Base-by-base conservation (phyloP, 768 basidiomycete species). In the Lenzites betulinus region DNA sequence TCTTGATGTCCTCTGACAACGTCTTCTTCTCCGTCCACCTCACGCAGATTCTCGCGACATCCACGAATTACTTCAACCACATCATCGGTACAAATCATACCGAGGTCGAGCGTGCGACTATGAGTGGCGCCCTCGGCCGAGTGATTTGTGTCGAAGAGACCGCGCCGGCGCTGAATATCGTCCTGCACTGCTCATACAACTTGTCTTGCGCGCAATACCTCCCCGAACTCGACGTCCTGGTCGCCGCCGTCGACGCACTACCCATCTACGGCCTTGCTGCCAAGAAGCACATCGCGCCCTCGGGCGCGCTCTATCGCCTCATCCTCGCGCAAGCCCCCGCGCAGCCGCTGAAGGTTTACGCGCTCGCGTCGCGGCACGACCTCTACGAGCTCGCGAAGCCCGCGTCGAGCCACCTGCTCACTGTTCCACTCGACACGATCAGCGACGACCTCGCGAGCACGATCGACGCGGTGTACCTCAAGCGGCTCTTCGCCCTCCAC, bases 11-110 rank as follows among this genome's bases (percentile, higher is more conserved):
- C 2, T 79, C 83, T 28, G 92, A 93, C 68, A 80, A 81, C n/a
- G 89, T 93, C 44, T 90, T 90, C 73, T 93, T 93, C 79, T 92
- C 92, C 67, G 86, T 87, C 3, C 89, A 93, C 70, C 75, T 78
- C 0, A 75, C 83, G 48, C 64, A 83, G 51, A 75, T 93, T n/a
- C 38, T 39, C 38, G 18, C 7, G 3, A 13, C 18, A 18, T 39
- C 38, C 15, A 15, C 38, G 4, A 39, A 39, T 13, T 18, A 39
- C 11, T 39, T 39, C 38, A 18, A 18, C 30, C 4, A 33, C 30
- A 33, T 33, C 30, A 33, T 33, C 30, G 6, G 38, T 4, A 39
- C 18, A 7, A 4, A 18, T 39, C 13, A 39, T 3, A 16, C 38
- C 38, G 38, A 13, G 4, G 4, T 5, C 13, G 38, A 39, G 3